A percentile compares a stretch with the other conserved stretches of the same genome.
These are phyloP conservation scores for Baorangia bicolor DNA, from an alignment of 768 basidiomycete genomes.

Conservation along the genomic window DNA sequence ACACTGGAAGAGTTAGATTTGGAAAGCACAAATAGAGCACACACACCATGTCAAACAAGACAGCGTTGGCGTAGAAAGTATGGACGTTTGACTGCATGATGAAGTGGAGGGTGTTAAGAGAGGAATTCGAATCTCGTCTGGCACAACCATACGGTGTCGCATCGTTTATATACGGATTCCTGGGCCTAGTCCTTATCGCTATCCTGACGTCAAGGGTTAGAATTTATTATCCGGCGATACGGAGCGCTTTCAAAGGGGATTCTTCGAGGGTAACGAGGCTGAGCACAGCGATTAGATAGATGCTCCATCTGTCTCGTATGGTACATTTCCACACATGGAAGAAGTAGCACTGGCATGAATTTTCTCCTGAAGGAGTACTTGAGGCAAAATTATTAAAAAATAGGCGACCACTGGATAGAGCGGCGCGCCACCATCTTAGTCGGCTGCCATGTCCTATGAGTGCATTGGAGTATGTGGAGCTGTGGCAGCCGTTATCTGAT, in stretches of 20 bases:
- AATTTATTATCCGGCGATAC: background rate
- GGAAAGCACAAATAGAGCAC: background rate
- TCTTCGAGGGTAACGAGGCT: slow-evolving; percentile 8
- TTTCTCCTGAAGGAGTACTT: background rate
- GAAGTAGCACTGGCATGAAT: background rate
- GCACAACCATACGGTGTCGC: background rate
- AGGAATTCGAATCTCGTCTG: slow-evolving; percentile 17
- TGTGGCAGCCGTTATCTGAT: background rate
- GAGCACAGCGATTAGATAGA: slow-evolving; percentile 3
- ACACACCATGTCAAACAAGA: slow-evolving; percentile 67
- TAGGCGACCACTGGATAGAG: background rate
- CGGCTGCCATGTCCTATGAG: background rate
- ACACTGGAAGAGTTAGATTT: slow-evolving; percentile 27
- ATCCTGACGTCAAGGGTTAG: slow-evolving; percentile 33
- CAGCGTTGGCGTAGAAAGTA: slow-evolving; percentile 54
- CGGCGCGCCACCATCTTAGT: background rate
- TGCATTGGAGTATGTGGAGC: slow-evolving; percentile 6
- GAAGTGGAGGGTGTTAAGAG: background rate
- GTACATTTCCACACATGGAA: slow-evolving; percentile 1
- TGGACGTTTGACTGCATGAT: slow-evolving; percentile 28
- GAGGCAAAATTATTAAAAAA: background rate
- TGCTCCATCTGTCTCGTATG: slow-evolving; percentile 8
- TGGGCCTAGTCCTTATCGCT: slow-evolving; percentile 1
- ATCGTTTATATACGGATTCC: slow-evolving; percentile 23
- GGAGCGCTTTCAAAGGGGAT: background rate